phyloP scores from a whole-genome alignment of 2,329 filamentous ascomycete genomes.

The Phyllosticta ampelicida region DNA sequence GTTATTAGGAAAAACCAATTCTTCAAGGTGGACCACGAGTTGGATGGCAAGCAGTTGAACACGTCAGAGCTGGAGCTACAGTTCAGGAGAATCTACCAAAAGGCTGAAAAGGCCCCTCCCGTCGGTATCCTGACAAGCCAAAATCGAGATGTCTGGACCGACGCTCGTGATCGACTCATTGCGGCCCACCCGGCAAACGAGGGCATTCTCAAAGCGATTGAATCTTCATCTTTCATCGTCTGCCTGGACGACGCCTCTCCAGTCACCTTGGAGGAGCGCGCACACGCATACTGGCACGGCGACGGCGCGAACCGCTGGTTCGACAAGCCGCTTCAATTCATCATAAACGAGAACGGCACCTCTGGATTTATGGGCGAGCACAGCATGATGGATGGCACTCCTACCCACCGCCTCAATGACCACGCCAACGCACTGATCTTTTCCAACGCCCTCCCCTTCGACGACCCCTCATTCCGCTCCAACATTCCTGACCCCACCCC shows the following conservation, averaged over 20 bases:
- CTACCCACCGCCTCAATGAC: constrained; percentile 94
- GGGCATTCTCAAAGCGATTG: constrained; percentile 65
- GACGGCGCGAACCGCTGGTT: constrained; percentile 94
- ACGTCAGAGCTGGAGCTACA: constrained; percentile 81
- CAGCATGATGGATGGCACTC: constrained; percentile 99
- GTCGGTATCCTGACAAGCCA: constrained; percentile 81
- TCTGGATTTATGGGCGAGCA: constrained; percentile 98
- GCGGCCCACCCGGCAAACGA: constrained; percentile 70
- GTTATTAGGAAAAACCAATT: constrained; percentile 94
- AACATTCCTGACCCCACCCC: constrained; percentile 70
- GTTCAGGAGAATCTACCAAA: constrained; percentile 74
- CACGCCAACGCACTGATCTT: constrained; percentile 87
- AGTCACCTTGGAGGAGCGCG: constrained; percentile 89
- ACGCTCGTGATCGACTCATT: constrained; percentile 64
- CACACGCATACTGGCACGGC: constrained; percentile 95
- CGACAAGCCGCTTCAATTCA: constrained; percentile 97
- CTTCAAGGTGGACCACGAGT: constrained; percentile 79
- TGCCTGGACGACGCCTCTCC: constrained; percentile 88
- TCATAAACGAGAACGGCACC: constrained; percentile 95
- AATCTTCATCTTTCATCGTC: constrained; percentile 81
- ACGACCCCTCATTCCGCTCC: constrained; percentile 64
- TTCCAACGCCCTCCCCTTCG: constrained; percentile 87
- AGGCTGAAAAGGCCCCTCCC: constrained; percentile 59
- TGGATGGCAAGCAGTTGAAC: constrained; percentile 76
- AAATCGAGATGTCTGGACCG: constrained; percentile 88